Conservation (phyloP, 2,329 filamentous ascomycete species). For the Ophiognomonia clavigignenti-juglandacearum region DNA sequence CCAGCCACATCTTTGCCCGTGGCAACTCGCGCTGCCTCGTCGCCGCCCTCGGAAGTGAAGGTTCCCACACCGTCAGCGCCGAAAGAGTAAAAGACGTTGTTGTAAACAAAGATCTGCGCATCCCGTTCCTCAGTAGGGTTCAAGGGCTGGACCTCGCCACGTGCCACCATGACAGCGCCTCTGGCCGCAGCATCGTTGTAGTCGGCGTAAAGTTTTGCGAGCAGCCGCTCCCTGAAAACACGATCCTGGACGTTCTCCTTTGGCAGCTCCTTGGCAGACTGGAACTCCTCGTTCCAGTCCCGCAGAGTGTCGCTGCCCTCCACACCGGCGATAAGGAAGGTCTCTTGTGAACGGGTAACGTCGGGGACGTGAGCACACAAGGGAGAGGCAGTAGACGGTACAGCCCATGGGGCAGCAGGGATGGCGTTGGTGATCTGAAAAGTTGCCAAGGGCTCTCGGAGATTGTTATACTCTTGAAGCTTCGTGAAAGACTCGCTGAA, state of each 20-base stretch:
- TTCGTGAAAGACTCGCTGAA: constrained; percentile 72
- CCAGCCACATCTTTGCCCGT: constrained; percentile 95
- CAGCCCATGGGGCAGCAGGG: constrained; percentile 87
- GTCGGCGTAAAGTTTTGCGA: constrained; percentile 94
- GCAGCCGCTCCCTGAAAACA: constrained; percentile 89
- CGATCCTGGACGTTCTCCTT: constrained; percentile 92
- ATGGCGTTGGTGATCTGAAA: constrained; percentile 96
- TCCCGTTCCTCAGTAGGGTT: constrained; percentile 92
- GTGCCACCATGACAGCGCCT: constrained; percentile 85
- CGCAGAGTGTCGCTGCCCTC: constrained; percentile 92
- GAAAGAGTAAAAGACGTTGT: constrained; percentile 99
- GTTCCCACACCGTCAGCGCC: constrained; percentile 96
- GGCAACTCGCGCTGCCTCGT: constrained; percentile 91
- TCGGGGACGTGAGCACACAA: constrained; percentile 73
- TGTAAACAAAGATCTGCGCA: constrained; percentile 98
- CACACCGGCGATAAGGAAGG: constrained; percentile 80
- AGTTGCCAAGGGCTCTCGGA: constrained; percentile 81
- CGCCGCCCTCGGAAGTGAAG: constrained; percentile 92
- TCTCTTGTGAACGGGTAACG: constrained; percentile 85
- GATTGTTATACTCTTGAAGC: constrained; percentile 79
- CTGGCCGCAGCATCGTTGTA: constrained; percentile 94
- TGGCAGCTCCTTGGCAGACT: constrained; percentile 90
- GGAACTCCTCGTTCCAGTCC: constrained; percentile 99
- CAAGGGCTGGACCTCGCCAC: constrained; percentile 85
- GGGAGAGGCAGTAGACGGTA: constrained; percentile 62